Conservation (phyloP, 192 early-diverging fungal species). For the Entomortierella beljakovae region DNA sequence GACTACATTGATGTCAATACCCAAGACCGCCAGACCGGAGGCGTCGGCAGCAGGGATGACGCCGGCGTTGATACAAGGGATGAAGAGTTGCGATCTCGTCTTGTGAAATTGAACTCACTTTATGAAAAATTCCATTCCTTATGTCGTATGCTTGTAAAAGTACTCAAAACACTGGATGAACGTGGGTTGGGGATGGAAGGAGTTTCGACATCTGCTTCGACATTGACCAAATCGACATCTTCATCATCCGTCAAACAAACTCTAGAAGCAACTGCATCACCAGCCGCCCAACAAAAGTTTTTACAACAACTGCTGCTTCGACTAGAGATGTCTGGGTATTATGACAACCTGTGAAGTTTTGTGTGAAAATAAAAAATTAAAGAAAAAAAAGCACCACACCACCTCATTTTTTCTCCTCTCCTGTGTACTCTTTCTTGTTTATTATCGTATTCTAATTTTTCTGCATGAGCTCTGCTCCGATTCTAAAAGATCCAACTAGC, state of each 20-base stretch:
- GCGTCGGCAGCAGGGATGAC: neutral
- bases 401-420: no score
- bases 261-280: slow-evolving; percentile 4
- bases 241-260: neutral
- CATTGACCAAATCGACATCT: no score
- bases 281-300: slow-evolving; percentile 19
- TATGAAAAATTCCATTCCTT: slow-evolving; percentile 51
- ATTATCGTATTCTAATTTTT: no score
- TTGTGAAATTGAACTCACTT: slow-evolving; percentile 26
- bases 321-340: slow-evolving; percentile 46
- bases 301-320: slow-evolving; percentile 54
- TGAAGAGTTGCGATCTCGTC: slow-evolving; percentile 9
- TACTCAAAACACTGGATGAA: slow-evolving; percentile 51
- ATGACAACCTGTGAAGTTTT: no score
- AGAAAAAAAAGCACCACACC: no score
- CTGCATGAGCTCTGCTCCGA: slow-evolving; percentile 69
- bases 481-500: slow-evolving; percentile 88
- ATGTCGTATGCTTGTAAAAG: slow-evolving; percentile 52
- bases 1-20: neutral
- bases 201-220: no score
- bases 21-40: neutral
- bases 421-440: no score
- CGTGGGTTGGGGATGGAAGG: slow-evolving; percentile 44
- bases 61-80: neutral
- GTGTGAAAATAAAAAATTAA: no score